Percentiles rank a stretch among this genome's conserved stretches.
phyloP scores from a whole-genome alignment of 1,139 yeast genomes.

The Candida freyschussii region DNA sequence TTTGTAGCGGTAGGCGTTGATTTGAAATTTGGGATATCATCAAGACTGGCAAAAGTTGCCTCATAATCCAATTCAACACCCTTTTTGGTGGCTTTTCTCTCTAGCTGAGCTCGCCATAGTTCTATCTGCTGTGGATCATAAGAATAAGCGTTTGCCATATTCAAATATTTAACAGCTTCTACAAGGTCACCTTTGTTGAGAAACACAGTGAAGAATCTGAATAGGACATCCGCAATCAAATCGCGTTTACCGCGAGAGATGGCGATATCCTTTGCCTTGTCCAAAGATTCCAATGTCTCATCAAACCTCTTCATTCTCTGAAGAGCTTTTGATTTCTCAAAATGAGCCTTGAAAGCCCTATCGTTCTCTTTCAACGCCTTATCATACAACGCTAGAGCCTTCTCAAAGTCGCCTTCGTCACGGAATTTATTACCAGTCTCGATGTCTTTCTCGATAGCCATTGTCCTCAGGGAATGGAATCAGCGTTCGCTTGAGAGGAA shows the following conservation, averaged over 20 bases:
- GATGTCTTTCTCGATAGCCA: constrained; percentile 19
- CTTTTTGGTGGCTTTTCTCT: constrained; percentile 28
- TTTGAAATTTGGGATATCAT: constrained; percentile 11
- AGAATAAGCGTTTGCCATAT: constrained; percentile 43
- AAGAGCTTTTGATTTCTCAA: constrained; percentile 53
- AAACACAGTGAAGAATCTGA: constrained; percentile 50
- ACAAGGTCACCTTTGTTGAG: constrained; percentile 43
- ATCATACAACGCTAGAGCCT: constrained; percentile 35
- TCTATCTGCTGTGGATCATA: constrained; percentile 28
- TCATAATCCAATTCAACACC: constrained; percentile 10
- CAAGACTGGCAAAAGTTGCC: constrained; percentile 7
- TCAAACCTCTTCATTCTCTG: constrained; percentile 49
- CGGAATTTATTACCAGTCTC: constrained; percentile 27
- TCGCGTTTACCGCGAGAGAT: constrained; percentile 44
- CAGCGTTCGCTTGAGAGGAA: too few relatives aligned
- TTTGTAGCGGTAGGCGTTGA: too few relatives aligned
- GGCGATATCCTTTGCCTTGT: constrained; percentile 53
- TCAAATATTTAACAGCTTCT: constrained; percentile 46
- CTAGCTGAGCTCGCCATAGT: constrained; percentile 43
- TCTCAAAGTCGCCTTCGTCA: constrained; percentile 32
- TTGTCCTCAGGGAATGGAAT: too few relatives aligned
- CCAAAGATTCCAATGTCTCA: constrained; percentile 48
- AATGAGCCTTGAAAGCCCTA: constrained; percentile 44
- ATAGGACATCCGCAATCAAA: constrained; percentile 54
- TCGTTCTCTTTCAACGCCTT: constrained; percentile 30